Evolutionary conservation across 192 early-diverging fungal genomes (phyloP).

Genomic region (Entomortierella lignicola): DNA sequence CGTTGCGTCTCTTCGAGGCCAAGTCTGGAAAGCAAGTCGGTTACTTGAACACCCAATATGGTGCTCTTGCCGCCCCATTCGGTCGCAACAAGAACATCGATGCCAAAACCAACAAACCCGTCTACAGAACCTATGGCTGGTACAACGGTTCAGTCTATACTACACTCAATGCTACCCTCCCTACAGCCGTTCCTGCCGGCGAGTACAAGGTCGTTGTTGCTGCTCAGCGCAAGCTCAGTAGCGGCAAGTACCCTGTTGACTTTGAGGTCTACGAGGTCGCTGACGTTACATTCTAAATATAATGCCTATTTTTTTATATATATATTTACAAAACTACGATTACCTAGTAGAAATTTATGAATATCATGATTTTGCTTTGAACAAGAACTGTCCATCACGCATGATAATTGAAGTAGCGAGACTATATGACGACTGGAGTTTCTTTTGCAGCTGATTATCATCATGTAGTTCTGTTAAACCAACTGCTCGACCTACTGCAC

Average conservation of each 20-base stretch:
- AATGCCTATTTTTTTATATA: no score
- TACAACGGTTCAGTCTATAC: not conserved
- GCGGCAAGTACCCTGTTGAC: constrained; percentile 33
- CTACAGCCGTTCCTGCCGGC: constrained; percentile 19
- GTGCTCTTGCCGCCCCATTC: not conserved
- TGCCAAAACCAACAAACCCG: not conserved
- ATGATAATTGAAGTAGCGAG: constrained; percentile 16
- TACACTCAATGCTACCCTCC: not conserved
- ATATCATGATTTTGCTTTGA: constrained; percentile 34
- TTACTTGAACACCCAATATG: constrained; percentile 16
- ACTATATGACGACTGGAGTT: constrained; percentile 17
- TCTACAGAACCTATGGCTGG: constrained; percentile 3
- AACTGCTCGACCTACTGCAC: constrained; percentile 12
- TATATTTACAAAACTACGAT: not conserved
- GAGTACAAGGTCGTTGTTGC: constrained; percentile 35
- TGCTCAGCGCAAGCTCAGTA: constrained; percentile 36
- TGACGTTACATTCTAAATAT: constrained; percentile 18
- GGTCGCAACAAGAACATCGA: constrained; percentile 32
- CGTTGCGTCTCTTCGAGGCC: constrained; percentile 13
- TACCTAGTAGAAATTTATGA: not conserved
- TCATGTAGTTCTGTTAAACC: not conserved
- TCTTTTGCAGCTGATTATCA: constrained; percentile 4
- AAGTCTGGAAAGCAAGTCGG: constrained; percentile 11
- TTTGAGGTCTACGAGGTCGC: constrained; percentile 39
- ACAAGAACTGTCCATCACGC: constrained; percentile 34